Evolutionary conservation across 805 yeast genomes (phyloP), one percentile per base, ranked within the genome.

Genomic region (Yamadazyma sp.): DNA sequence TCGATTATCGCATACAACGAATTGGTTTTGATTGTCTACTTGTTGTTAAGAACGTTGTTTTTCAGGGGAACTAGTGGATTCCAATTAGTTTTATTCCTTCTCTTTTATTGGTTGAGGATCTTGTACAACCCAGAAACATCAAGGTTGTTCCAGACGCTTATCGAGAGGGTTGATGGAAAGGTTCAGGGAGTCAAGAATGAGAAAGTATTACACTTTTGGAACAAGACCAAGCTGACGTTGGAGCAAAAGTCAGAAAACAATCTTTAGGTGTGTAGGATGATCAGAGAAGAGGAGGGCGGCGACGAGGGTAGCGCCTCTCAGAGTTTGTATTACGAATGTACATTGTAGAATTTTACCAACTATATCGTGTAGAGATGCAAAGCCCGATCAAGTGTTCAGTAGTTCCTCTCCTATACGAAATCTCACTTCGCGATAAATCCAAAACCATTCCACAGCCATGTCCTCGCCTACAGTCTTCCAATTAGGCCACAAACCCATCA

Each of bases 401-500:
- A n/a, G n/a, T n/a, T n/a, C n/a, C n/a, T n/a, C n/a, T n/a, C n/a
- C n/a, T n/a, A n/a, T n/a, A n/a, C n/a, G n/a, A n/a, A n/a, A n/a
- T n/a, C n/a, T n/a, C n/a, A n/a, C n/a, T n/a, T n/a, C n/a, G n/a
- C n/a, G n/a, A n/a, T n/a, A n/a, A n/a, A n/a, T n/a, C n/a, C n/a
- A n/a, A n/a, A n/a, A n/a, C n/a, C n/a, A n/a, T n/a, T n/a, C n/a
- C n/a, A n/a, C n/a, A n/a, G n/a, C n/a, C n/a, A n/a, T n/a, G n/a
- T n/a, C n/a, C n/a, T 32, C 46, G 10, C 71, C 78, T 35, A 55
- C 61, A 22, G 56, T 63, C 27, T 81, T 77, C 58, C 81, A 77
- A 55, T 77, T 91, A 54, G 89, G 95, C 47, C 85, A 82, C 60
- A 75, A 75, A 40, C 91, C 96, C 46, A 86, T 90, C 53, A 86